Evolutionary conservation across 2,329 filamentous ascomycete genomes (phyloP).

Genomic region (Huntiella savannae): DNA sequence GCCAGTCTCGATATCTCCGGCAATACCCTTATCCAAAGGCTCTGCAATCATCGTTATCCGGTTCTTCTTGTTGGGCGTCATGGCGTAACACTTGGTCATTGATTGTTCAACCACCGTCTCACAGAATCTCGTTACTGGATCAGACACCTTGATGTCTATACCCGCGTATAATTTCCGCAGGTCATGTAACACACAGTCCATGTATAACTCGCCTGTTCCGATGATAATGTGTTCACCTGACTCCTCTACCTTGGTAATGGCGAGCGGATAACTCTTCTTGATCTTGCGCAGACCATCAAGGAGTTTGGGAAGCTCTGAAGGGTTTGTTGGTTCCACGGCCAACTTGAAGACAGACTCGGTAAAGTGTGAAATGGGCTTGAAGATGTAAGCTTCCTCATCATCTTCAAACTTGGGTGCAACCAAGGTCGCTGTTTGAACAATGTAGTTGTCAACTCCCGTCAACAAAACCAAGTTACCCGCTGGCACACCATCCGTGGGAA

Average conservation of each 20-base stretch:
- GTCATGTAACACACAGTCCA: slow-evolving; percentile 97
- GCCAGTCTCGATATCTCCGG: slow-evolving; percentile 81
- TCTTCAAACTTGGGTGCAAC: slow-evolving; percentile 64
- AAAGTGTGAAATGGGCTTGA: slow-evolving; percentile 81
- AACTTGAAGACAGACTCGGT: slow-evolving; percentile 97
- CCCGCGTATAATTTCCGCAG: slow-evolving; percentile 84
- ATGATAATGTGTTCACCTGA: slow-evolving; percentile 91
- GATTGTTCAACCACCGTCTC: slow-evolving; percentile 96
- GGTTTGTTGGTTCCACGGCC: slow-evolving; percentile 93
- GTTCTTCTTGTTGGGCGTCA: slow-evolving; percentile 98
- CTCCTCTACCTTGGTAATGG: slow-evolving; percentile 94
- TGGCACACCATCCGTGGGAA: slow-evolving; percentile 77
- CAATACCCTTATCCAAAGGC: slow-evolving; percentile 84
- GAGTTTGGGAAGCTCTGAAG: slow-evolving; percentile 96
- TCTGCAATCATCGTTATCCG: slow-evolving; percentile 98
- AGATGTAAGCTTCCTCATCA: slow-evolving; percentile 86
- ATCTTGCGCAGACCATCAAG: slow-evolving; percentile 88
- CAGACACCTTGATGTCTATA: slow-evolving; percentile 98
- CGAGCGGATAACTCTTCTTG: slow-evolving; percentile 92
- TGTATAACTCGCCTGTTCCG: slow-evolving; percentile 95
- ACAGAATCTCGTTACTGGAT: slow-evolving; percentile 92
- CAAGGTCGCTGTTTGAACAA: slow-evolving; percentile 90
- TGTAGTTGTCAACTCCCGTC: slow-evolving; percentile 87
- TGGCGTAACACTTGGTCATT: slow-evolving; percentile 91
- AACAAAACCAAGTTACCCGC: slow-evolving; percentile 89